phyloP scores from a whole-genome alignment of 176 grass and related monocot genomes.

The Carex scoparia region DNA sequence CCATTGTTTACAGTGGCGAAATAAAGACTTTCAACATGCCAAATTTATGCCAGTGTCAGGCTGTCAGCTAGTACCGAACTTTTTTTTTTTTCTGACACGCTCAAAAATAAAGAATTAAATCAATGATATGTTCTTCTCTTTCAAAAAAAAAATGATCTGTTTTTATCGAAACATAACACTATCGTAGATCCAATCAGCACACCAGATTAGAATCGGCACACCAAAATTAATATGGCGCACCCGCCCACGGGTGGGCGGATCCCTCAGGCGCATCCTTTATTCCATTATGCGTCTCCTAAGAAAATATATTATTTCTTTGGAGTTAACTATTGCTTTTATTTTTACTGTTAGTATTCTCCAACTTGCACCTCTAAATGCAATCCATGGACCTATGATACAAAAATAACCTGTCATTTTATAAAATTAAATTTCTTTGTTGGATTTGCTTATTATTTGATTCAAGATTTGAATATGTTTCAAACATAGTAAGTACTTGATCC shows the following conservation, averaged over 20 bases:
- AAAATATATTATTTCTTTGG: conserved; percentile 20
- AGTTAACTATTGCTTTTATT: not conserved
- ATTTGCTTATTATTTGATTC: not conserved
- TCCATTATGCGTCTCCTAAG: not conserved
- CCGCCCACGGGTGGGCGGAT: too few species aligned
- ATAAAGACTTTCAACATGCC: not conserved
- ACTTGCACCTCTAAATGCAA: not conserved
- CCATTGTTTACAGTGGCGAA: not conserved
- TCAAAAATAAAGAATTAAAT: too few species aligned
- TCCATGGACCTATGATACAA: not conserved
- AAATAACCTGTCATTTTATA: not conserved
- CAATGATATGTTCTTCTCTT: too few species aligned
- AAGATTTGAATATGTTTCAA: not conserved
- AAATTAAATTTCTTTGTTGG: not conserved
- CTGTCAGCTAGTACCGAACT: too few species aligned
- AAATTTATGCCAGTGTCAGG: too few species aligned
- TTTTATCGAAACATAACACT: too few species aligned
- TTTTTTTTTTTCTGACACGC: too few species aligned
- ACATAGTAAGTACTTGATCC: not conserved
- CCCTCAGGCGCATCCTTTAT: not conserved
- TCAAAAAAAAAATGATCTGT: too few species aligned
- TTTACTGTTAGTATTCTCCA: conserved; percentile 17
- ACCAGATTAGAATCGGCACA: too few species aligned
- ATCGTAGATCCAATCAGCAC: too few species aligned
- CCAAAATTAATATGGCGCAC: too few species aligned